Percentiles rank a stretch among this genome's conserved stretches.
Conservation (phyloP, 345 rosid species). For the Euphorbia lathyris region DNA sequence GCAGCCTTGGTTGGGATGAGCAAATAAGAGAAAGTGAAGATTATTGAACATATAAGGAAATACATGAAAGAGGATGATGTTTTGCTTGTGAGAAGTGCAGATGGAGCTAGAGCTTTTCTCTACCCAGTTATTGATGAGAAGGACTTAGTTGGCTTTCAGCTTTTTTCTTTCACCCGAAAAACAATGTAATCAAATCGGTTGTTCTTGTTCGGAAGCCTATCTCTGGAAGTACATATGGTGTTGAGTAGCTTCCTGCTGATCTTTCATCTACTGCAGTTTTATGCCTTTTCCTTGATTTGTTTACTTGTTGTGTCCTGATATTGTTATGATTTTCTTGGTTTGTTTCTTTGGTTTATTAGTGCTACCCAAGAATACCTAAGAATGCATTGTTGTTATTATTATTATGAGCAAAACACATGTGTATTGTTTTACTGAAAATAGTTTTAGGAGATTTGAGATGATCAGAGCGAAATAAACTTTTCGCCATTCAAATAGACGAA, state of each 20-base stretch:
- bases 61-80: constrained; percentile 35
- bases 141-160: constrained; percentile 31
- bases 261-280: background rate
- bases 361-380: no score
- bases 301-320: no score
- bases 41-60: constrained; percentile 30
- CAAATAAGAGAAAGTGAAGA: constrained; percentile 27
- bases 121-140: constrained; percentile 35
- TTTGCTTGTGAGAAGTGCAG: constrained; percentile 40
- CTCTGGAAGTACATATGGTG: background rate
- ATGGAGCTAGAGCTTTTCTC: constrained; percentile 40
- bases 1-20: constrained; percentile 46
- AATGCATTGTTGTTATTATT: no score
- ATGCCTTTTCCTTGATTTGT: background rate
- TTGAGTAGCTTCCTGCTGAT: no score
- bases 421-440: no score
- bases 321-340: no score
- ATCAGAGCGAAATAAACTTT: no score
- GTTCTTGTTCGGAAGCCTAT: constrained; percentile 30
- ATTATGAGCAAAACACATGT: no score
- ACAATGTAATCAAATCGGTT: constrained; percentile 39
- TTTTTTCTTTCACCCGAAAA: constrained; percentile 38
- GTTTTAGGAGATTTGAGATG: no score
- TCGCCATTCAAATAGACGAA: no score
- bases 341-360: no score